These are phyloP conservation scores for Anisodus tanguticus DNA, from an alignment of 257 asterid species.

Conservation along the genomic window DNA sequence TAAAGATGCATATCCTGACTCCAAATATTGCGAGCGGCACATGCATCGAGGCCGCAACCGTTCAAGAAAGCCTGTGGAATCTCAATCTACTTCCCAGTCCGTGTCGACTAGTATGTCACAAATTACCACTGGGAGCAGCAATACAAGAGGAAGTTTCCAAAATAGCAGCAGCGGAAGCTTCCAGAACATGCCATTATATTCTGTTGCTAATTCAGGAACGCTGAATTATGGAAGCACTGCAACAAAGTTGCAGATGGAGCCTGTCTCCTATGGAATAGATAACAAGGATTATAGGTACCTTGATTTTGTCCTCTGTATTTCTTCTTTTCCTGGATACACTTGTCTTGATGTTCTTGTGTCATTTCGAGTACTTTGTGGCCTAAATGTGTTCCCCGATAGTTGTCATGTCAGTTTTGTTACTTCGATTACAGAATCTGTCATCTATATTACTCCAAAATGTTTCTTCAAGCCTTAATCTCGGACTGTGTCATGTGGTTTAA, in stretches of 20 bases:
- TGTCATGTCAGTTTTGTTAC: not conserved
- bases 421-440: not conserved
- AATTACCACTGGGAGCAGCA: conserved; percentile 60
- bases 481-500: not conserved
- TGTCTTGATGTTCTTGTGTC: not conserved
- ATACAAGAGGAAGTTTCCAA: conserved; percentile 53
- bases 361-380: not conserved
- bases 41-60: conserved; percentile 99
- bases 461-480: not conserved
- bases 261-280: conserved; percentile 60
- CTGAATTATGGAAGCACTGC: conserved; percentile 62
- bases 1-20: conserved; percentile 93
- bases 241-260: conserved; percentile 82
- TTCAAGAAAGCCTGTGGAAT: conserved; percentile 99
- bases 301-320: not conserved
- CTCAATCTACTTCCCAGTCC: conserved; percentile 82
- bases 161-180: conserved; percentile 63
- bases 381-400: not conserved
- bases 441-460: not conserved
- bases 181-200: conserved; percentile 64
- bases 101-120: conserved; percentile 66
- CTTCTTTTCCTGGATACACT: not conserved
- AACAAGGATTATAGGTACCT: conserved; percentile 78
- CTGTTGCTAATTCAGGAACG: conserved; percentile 63
- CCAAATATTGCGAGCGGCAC: conserved; percentile 99